Base-by-base conservation (phyloP, 148 eudicot species). In the Silene conica region DNA sequence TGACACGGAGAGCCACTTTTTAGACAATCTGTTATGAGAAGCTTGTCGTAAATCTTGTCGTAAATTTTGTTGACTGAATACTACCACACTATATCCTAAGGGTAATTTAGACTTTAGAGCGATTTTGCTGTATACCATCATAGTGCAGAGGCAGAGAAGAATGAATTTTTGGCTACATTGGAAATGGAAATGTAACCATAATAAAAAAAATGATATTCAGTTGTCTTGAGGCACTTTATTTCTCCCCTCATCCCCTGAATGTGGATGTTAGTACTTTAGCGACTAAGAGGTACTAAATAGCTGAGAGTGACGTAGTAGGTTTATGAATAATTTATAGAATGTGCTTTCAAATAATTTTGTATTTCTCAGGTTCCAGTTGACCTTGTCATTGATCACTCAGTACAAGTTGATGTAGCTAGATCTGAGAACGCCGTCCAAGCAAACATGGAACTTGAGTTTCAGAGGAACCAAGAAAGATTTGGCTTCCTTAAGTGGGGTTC, bases 401-500 rank as follows among this genome's bases (percentile, higher is more conserved):
- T 93, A 63, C 98, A 93, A 82, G 98, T 93, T 63, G 98, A 93
- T 82, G 95, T 93, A 25, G 89, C 98, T 45, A 88, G 92, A 76
- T 78, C 89, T 78, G 98, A 87, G 73, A 91, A 93, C 80, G 98
- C 98, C 20, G 88, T 93, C 61, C 88, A 89, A 74, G 82, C 84
- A 21, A 93, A 93, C 68, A 89, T 91, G 98, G 94, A 89, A 75
- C 84, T 83, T 80, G 98, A 93, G 67, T 93, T 93, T 61, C 78
- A 85, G 80, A 89, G 98, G 78, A 93, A 93, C 86, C 84, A 83
- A 25, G 97, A 93, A 82, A 86, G 98, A 73, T 93, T 93, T 82
- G 95, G 84, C 38, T 93, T 93, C 82, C 88, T 91, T 20, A 93
- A 89, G 82, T 93, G 98, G 98, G 98, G 98, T 65, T 93, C 98